A percentile compares a stretch with the other conserved stretches of the same genome.
Evolutionary conservation across 352 stramenopile species (phyloP).

Genomic region (Globisporangium paroecandrum): DNA sequence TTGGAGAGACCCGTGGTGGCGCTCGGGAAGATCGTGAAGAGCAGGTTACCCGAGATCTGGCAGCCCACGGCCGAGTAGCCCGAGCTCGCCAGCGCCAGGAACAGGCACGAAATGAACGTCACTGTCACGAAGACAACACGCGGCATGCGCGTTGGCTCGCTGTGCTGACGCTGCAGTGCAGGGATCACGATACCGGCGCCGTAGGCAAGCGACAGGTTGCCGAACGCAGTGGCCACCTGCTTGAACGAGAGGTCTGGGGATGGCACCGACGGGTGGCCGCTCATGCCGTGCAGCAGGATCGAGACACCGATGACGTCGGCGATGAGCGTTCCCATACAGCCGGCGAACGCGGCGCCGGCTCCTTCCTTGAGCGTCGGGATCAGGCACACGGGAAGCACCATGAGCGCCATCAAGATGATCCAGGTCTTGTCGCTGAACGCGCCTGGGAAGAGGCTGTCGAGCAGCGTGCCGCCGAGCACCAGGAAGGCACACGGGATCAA

Average conservation of each 20-base stretch:
- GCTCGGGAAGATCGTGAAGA: slow-evolving; percentile 10
- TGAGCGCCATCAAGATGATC: slow-evolving; percentile 27
- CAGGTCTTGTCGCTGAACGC: slow-evolving; percentile 18
- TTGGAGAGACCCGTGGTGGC: slow-evolving; percentile 24
- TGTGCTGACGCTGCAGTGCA: slow-evolving; percentile 40
- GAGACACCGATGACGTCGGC: slow-evolving; percentile 22
- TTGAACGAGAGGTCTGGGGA: slow-evolving; percentile 21
- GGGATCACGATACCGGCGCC: slow-evolving; percentile 9
- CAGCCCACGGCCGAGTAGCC: slow-evolving; percentile 46
- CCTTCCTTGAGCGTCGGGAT: slow-evolving; percentile 29
- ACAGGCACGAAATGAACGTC: slow-evolving; percentile 40
- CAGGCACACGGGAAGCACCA: slow-evolving; percentile 23
- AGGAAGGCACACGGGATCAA: slow-evolving; percentile 22
- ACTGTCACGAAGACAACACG: slow-evolving; percentile 21
- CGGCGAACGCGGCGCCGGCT: slow-evolving; percentile 22
- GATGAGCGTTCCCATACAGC: slow-evolving; percentile 25
- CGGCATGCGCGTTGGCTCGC: slow-evolving; percentile 45
- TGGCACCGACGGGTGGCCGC: slow-evolving; percentile 17
- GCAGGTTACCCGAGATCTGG: slow-evolving; percentile 44
- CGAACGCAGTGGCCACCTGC: slow-evolving; percentile 23
- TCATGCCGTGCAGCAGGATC: slow-evolving; percentile 21
- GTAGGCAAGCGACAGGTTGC: slow-evolving; percentile 30
- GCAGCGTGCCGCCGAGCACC: slow-evolving; percentile 23
- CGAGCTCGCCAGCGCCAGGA: slow-evolving; percentile 32
- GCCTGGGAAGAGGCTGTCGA: slow-evolving; percentile 21